phyloP scores from a whole-genome alignment of 768 basidiomycete genomes.

The Myochromella boudieri region DNA sequence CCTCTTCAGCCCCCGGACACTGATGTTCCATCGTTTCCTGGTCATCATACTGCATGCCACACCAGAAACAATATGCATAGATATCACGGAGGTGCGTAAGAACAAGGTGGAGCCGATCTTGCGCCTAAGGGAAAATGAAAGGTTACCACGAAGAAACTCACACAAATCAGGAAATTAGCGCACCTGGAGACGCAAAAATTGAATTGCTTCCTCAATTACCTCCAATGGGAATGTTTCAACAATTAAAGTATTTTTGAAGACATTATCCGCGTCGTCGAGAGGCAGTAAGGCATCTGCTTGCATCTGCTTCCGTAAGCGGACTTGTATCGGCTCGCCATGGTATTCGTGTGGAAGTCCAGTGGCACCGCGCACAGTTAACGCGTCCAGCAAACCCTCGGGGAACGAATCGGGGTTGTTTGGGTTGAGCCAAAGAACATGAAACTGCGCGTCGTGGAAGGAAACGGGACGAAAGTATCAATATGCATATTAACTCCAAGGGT shows the following conservation, averaged over 20 bases:
- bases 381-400: conserved; percentile 63
- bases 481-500: background rate
- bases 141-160: conserved; percentile 11
- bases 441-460: conserved; percentile 43
- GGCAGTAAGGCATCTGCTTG: conserved; percentile 68
- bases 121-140: conserved; percentile 46
- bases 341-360: conserved; percentile 21
- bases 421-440: conserved; percentile 81
- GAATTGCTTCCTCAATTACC: conserved; percentile 61
- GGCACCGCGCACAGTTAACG: conserved; percentile 41
- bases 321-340: conserved; percentile 35
- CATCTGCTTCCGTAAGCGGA: conserved; percentile 74
- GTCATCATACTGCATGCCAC: conserved; percentile 72
- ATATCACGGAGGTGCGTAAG: conserved; percentile 71
- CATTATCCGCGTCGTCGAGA: conserved; percentile 38
- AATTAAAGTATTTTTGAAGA: conserved; percentile 22
- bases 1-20: conserved; percentile 78
- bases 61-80: conserved; percentile 87
- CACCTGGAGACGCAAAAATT: conserved; percentile 69
- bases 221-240: conserved; percentile 46
- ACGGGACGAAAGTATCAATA: background rate
- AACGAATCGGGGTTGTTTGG: conserved; percentile 63
- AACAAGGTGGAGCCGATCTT: conserved; percentile 65
- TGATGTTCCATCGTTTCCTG: conserved; percentile 56
- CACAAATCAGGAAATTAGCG: conserved; percentile 18